Conservation (phyloP, 768 basidiomycete species). For the Infundibulicybe gibba region DNA sequence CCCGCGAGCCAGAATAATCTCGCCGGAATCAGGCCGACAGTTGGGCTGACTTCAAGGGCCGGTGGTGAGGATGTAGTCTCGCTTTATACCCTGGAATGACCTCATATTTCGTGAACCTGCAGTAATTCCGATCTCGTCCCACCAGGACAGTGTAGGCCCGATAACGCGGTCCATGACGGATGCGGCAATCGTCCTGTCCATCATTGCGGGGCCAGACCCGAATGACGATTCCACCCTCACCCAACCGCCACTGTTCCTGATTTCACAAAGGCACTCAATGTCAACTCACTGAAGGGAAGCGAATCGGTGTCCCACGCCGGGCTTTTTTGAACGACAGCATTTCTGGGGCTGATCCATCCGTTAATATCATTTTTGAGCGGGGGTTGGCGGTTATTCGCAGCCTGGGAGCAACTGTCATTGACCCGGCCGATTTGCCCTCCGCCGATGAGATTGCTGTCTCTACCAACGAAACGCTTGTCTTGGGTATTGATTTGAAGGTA, state of each 20-base stretch:
- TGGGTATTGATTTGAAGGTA: slow-evolving; percentile 60
- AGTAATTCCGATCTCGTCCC: slow-evolving; percentile 55
- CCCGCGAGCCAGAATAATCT: slow-evolving; percentile 51
- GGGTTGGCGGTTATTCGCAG: slow-evolving; percentile 31
- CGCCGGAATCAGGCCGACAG: slow-evolving; percentile 58
- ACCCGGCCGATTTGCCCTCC: slow-evolving; percentile 59
- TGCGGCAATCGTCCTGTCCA: slow-evolving; percentile 50
- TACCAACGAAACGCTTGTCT: slow-evolving; percentile 52
- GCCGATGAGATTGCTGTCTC: slow-evolving; percentile 44
- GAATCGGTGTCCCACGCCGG: slow-evolving; percentile 50
- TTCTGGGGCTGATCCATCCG: slow-evolving; percentile 27
- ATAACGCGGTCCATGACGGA: slow-evolving; percentile 51
- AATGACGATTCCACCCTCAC: slow-evolving; percentile 52
- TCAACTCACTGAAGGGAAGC: slow-evolving; percentile 42
- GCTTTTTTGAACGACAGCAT: slow-evolving; percentile 30
- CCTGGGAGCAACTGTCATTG: slow-evolving; percentile 51
- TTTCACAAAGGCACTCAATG: slow-evolving; percentile 48
- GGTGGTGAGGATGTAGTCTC: slow-evolving; percentile 35
- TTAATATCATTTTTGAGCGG: slow-evolving; percentile 34
- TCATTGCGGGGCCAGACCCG: slow-evolving; percentile 52
- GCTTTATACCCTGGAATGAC: background rate
- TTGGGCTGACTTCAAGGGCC: slow-evolving; percentile 55
- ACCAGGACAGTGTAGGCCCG: slow-evolving; percentile 60
- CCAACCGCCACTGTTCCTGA: slow-evolving; percentile 53
- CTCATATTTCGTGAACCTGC: background rate